A percentile compares a stretch with the other conserved stretches of the same genome.
Conservation (phyloP, 164 flowering plant genomes). For the Stephania cephalantha region DNA sequence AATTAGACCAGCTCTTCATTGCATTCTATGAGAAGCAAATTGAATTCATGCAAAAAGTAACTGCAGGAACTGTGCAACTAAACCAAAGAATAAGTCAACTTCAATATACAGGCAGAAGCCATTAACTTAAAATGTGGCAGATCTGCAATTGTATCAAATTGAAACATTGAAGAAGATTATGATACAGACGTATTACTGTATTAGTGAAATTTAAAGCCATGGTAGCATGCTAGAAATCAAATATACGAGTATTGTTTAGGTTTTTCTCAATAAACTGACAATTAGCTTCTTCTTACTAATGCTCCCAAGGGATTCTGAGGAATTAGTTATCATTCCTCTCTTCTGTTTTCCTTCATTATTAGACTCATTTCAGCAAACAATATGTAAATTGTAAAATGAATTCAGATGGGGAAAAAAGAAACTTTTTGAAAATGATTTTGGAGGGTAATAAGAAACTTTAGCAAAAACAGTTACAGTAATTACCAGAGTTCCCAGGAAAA, state of each 20-base stretch:
- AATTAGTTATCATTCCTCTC: neutral
- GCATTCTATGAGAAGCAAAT: neutral
- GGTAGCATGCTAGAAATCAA: neutral
- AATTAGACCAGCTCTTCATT: neutral
- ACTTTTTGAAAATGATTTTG: neutral
- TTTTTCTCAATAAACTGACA: no score
- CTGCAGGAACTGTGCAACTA: neutral
- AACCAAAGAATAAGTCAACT: neutral
- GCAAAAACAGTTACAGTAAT: neutral
- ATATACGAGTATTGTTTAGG: no score
- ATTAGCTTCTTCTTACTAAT: neutral
- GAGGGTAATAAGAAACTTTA: neutral
- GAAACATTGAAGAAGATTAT: neutral
- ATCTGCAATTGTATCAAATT: neutral
- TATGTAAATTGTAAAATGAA: neutral
- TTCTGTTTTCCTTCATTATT: neutral
- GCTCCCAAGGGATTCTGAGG: neutral
- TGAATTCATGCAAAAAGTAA: neutral
- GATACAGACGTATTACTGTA: neutral
- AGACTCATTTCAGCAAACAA: neutral
- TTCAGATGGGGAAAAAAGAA: neutral
- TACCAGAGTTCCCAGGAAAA: slow-evolving; percentile 53
- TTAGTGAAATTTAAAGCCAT: neutral
- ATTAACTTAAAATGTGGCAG: neutral
- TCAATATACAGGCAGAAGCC: neutral